phyloP scores from a whole-genome alignment of 768 basidiomycete genomes.

The Paxillus rubicundulus region DNA sequence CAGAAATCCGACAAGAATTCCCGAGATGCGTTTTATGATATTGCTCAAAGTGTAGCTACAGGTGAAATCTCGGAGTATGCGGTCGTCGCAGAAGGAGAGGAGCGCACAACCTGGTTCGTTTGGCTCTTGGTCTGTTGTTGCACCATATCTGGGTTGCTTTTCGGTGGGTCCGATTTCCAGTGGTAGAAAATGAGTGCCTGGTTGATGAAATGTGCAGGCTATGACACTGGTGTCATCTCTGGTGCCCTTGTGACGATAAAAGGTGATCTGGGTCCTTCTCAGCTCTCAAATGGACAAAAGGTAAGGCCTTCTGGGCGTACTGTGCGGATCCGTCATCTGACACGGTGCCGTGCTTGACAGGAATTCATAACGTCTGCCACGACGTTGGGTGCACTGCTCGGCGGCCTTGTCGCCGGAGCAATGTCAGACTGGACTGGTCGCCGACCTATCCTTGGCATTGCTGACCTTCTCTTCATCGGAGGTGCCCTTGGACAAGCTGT shows the following conservation, averaged over 20 bases:
- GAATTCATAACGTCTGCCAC: conserved; percentile 82
- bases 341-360: conserved; percentile 29
- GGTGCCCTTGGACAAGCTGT: conserved; percentile 73
- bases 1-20: conserved; percentile 4
- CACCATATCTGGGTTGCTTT: conserved; percentile 74
- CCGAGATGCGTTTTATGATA: conserved; percentile 12
- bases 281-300: conserved; percentile 62
- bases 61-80: conserved; percentile 60
- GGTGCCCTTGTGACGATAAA: conserved; percentile 78
- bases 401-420: conserved; percentile 67
- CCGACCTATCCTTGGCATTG: conserved; percentile 59
- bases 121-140: conserved; percentile 74
- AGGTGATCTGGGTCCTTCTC: conserved; percentile 56
- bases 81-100: conserved; percentile 63
- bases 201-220: conserved; percentile 43
- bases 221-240: conserved; percentile 79
- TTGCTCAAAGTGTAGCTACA: conserved; percentile 10
- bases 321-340: not conserved
- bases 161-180: conserved; percentile 46
- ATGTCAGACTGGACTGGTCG: conserved; percentile 72
- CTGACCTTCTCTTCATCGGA: conserved; percentile 70
- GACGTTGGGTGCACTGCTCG: conserved; percentile 73
- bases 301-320: conserved; percentile 28
- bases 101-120: conserved; percentile 67
- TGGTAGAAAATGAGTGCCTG: not conserved